Base-by-base conservation (phyloP, 116 monocot genomes). In the Papilionanthe hybrid region DNA sequence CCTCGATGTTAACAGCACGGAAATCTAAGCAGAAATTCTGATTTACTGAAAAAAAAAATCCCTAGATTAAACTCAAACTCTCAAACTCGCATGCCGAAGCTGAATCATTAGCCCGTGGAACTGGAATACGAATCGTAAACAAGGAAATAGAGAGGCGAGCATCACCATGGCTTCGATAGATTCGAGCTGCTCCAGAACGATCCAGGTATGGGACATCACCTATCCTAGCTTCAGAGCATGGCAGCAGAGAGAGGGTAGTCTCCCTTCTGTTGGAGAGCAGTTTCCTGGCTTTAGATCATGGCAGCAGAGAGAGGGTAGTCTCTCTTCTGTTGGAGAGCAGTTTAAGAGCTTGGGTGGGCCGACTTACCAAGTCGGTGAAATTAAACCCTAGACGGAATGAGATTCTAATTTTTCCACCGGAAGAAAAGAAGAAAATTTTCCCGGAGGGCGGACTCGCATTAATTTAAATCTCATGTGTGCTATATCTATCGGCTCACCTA, bases 201-300 rank as follows among this genome's bases (percentile, higher is more conserved):
- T 77, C 82, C 77, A 82, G 82, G 77, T 72, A 23, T 72, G 77
- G 77, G 77, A 82, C 82, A 82, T 82, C 82, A 76, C 53, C 73
- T 44, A 17, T 20, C 73, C 73, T 73, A 44, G 73, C 44, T 5
- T 9, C 9, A 43, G 44, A 53, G 0, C 76, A 76, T 76, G 50
- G 48, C 50, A 43, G 37, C 15, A 17, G 11, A 71, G 32, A 71
- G 8, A 22, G 10, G 25, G 27, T 65, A 65, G 27, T 65, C 65
- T 27, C 65, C n/a, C n/a, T 25, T 1, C 65, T 25, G 65, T 25
- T 65, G 65, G 25, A 65, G n/a, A n/a, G n/a, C n/a, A n/a, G n/a
- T n/a, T n/a, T 20, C 73, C 73, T 73, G 73, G 73, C 44, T 5
- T 9, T n/a, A 43, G 44, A 53, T 1, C 76, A 76, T 76, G 50